A percentile compares a stretch with the other conserved stretches of the same genome.
phyloP scores from a whole-genome alignment of 371 early-diverging fungal species.

The Massospora cicadina region DNA sequence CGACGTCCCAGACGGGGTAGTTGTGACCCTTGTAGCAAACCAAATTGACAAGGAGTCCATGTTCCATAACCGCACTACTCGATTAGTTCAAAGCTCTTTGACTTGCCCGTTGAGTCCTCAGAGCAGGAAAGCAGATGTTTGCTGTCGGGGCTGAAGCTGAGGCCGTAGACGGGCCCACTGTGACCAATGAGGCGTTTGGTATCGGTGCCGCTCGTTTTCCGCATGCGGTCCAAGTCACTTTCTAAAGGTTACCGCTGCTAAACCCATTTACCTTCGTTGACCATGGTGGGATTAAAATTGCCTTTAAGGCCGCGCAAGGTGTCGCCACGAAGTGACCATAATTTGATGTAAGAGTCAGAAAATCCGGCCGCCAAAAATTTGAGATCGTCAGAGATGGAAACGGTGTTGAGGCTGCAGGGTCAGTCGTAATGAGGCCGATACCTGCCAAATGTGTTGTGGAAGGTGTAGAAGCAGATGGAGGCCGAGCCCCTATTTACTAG shows the following conservation, averaged over 20 bases:
- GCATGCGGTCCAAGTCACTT: constrained; percentile 27
- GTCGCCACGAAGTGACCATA: constrained; percentile 68
- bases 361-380: constrained; percentile 70
- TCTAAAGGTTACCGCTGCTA: constrained; percentile 14
- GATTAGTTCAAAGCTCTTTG: neutral
- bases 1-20: constrained; percentile 95
- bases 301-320: constrained; percentile 34
- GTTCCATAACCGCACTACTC: constrained; percentile 88
- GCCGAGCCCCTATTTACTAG: constrained; percentile 49
- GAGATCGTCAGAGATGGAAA: constrained; percentile 56
- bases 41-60: constrained; percentile 74
- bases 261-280: constrained; percentile 27
- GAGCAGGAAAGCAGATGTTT: constrained; percentile 84
- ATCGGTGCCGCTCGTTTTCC: constrained; percentile 28
- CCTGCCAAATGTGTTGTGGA: constrained; percentile 87
- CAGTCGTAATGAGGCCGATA: constrained; percentile 17
- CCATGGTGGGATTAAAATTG: constrained; percentile 30
- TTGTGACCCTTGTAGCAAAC: constrained; percentile 95
- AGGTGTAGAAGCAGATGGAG: constrained; percentile 92
- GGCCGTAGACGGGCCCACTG: constrained; percentile 87
- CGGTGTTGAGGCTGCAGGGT: constrained; percentile 40
- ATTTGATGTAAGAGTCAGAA: constrained; percentile 70
- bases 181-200: constrained; percentile 79
- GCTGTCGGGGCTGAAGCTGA: constrained; percentile 79
- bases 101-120: constrained; percentile 83